Evolutionary conservation across 108 stramenopile species (phyloP).

Genomic region (Phaeodactylum tricornutum): DNA sequence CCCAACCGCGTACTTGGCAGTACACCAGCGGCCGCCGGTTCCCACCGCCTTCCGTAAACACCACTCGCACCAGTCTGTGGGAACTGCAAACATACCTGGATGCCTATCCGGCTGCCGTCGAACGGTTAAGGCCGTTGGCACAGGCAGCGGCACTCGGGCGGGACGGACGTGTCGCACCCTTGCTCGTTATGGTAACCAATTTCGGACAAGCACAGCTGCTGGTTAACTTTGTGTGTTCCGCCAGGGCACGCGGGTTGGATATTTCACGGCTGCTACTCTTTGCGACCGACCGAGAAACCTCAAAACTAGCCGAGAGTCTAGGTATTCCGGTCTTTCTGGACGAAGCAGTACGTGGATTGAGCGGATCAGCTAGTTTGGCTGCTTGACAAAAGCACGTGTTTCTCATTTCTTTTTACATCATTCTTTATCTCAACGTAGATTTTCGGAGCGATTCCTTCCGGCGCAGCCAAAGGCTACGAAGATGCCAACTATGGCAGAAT

Average conservation of each 20-base stretch:
- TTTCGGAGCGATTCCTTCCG: constrained; percentile 42
- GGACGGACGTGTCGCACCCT: constrained; percentile 15
- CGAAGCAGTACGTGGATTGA: constrained; percentile 31
- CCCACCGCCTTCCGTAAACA: no score
- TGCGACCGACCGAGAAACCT: constrained; percentile 15
- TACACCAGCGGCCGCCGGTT: no score
- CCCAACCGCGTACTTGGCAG: no score
- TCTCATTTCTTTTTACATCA: not conserved
- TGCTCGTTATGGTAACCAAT: constrained; percentile 50
- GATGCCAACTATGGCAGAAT: constrained; percentile 63
- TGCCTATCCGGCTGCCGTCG: no score
- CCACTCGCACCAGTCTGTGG: no score
- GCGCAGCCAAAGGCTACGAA: constrained; percentile 50
- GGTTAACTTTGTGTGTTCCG: constrained; percentile 43
- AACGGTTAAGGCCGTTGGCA: not conserved
- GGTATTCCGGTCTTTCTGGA: constrained; percentile 12
- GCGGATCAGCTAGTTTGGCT: constrained; percentile 14
- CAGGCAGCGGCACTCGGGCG: not conserved
- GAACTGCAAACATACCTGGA: not conserved
- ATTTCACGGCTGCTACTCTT: constrained; percentile 10
- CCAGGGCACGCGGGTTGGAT: constrained; percentile 11
- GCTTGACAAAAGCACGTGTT: constrained; percentile 8
- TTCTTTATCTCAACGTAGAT: no score
- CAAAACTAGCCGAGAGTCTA: constrained; percentile 6
- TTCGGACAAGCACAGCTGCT: constrained; percentile 43